Base-by-base conservation (phyloP, 73 alveolate genomes). In the Paramecium bursaria region DNA sequence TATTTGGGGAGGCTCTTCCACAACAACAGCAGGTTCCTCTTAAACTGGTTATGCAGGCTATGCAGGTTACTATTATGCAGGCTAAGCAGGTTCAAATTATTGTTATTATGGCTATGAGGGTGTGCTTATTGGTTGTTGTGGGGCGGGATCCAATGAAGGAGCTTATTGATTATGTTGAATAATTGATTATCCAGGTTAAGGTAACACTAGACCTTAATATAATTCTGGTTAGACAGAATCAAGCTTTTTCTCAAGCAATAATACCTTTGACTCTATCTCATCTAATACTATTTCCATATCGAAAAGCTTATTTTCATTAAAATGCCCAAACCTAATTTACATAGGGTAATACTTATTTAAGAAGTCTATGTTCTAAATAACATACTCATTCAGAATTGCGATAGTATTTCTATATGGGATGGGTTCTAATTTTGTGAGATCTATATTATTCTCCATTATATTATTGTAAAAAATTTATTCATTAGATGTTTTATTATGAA, bases 261-360 rank as follows among this genome's bases (percentile, higher is more conserved):
- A 21, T 7, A 67, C 54, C 44, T 67, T 67, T 13, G 82, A 61
- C 17, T 61, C 80, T 3, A 33, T 61, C 42, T 61, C 80, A 61
- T 61, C 80, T 4, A 61, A 4, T 6, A 61, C 53, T 30, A 61
- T 54, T 61, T 61, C 80, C 80, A 61, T 61, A 21, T 35, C 60
- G 55, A 35, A 67, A 17, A 67, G 50, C 27, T 61, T 67, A 25
- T 67, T 67, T 42, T 67, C 82, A 67, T 67, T 67, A 46, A 67
- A 67, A 67, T 67, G 82, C 7, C 60, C 60, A 4, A 67, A 67
- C 44, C 55, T 35, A n/a, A 19, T 10, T n/a, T 57, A 6, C 15
- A 30, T 30, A 0, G 27, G 4, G 9, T 1, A 17, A 23, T 27
- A 57, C 76, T 57, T 57, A 33, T 61, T 61, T 30, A 61, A 33